Evolutionary conservation across 306 rosid species (phyloP), one percentile per base, ranked within the genome.

Genomic region (Dalbergia cochinchinensis): DNA sequence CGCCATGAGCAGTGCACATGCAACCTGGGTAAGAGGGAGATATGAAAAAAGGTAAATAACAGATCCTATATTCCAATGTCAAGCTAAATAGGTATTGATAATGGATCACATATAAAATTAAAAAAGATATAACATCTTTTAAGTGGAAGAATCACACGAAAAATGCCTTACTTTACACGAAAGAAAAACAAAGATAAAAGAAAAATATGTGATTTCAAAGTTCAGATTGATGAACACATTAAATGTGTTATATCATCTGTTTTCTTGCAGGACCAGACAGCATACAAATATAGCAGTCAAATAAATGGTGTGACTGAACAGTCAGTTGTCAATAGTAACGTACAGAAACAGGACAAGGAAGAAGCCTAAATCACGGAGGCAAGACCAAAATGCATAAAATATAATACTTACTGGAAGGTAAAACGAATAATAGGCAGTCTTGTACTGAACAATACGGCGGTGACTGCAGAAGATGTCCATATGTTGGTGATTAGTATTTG

Each of bases 351-450:
- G 14, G 57, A 39, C 47, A 75, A 53, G 65, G 51, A 83, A 48
- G 47, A 82, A 69, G 73, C 31, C 79, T 64, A 82, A 73, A 77
- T 48, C 57, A 63, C 34, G 14, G 42, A 69, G 76, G 71, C 11
- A 16, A 35, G 34, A 44, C 15, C 51, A 10, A 76, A 58, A 31
- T 67, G 57, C 72, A 42, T 63, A 54, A 45, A 42, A 61, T 53
- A 39, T 57, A 69, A 42, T 69, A 80, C 99, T 89, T 79, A 95
- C 96, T 10, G 98, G 98, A 70, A 92, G 97, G 87, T 95, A 95
- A 82, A 95, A 93, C 39, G 99, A 95, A 86, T 95, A 95, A 73
- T 95, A 95, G 37, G 92, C 92, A 15, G 99, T 92, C 86, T 95
- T 95, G 86, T 90, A 93, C 83, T 95, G 97, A 85, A 95, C 98